phyloP scores from a whole-genome alignment of 768 basidiomycete genomes.

The Lentinus brumalis region DNA sequence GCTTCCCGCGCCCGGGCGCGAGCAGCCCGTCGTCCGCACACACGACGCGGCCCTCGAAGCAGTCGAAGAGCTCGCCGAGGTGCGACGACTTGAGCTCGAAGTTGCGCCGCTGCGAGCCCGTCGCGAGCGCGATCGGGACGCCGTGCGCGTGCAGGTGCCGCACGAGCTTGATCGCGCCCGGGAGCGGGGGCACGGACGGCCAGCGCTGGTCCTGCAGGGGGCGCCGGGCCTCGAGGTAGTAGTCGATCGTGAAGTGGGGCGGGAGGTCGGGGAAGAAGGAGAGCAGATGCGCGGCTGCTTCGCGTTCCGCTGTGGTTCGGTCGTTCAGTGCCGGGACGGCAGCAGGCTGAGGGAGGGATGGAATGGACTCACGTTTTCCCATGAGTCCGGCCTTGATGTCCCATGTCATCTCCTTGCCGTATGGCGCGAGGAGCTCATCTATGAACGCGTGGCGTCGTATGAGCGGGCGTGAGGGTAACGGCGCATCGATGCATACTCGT shows the following conservation, averaged over 20 bases:
- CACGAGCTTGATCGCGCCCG: constrained; percentile 71
- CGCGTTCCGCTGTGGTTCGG: constrained; percentile 56
- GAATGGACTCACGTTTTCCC: constrained; percentile 66
- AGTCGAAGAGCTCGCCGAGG: constrained; percentile 66
- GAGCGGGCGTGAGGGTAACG: not conserved
- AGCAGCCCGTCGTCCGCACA: constrained; percentile 72
- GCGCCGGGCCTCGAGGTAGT: constrained; percentile 60
- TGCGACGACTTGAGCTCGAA: constrained; percentile 69
- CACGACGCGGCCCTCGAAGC: constrained; percentile 65
- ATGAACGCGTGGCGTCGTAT: constrained; percentile 14
- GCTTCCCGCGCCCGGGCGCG: constrained; percentile 58
- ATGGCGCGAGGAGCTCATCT: constrained; percentile 73
- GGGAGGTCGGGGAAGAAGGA: constrained; percentile 77
- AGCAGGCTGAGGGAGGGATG: not conserved
- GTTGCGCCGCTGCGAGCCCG: constrained; percentile 68
- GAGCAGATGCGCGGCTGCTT: constrained; percentile 66
- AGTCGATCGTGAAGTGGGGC: constrained; percentile 51
- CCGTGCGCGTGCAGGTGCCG: constrained; percentile 64
- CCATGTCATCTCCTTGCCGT: constrained; percentile 83
- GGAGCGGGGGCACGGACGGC: constrained; percentile 72
- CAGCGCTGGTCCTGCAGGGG: constrained; percentile 62
- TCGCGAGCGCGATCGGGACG: constrained; percentile 82
- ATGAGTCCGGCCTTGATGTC: constrained; percentile 87
- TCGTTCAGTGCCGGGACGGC: no score
- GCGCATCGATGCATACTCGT: constrained; percentile 55